phyloP scores from a whole-genome alignment of 2,329 filamentous ascomycete genomes.

The Cladorrhinum sp. region DNA sequence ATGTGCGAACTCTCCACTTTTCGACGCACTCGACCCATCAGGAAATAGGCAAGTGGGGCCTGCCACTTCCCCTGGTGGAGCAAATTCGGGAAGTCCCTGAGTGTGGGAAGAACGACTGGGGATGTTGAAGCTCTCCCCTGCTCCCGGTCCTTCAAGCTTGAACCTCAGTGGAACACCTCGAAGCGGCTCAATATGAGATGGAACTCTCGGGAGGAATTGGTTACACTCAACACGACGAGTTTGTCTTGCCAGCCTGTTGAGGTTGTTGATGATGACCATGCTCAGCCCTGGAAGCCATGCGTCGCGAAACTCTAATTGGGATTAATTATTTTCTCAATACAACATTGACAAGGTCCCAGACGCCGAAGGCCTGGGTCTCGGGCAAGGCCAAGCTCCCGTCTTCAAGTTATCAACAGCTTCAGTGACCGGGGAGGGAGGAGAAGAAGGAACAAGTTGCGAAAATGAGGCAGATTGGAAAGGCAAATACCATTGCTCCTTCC shows the following conservation, averaged over 20 bases:
- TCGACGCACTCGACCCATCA: slow-evolving; percentile 14
- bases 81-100: slow-evolving; percentile 1
- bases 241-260: not conserved
- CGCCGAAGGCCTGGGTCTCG: slow-evolving; percentile 2
- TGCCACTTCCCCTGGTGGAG: slow-evolving; percentile 2
- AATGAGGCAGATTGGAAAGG: too few species aligned
- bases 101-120: not conserved
- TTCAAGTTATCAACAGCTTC: not conserved
- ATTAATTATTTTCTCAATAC: slow-evolving; percentile 1
- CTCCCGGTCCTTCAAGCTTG: too few species aligned
- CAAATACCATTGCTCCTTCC: not conserved
- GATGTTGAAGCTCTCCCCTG: not conserved
- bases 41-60: slow-evolving; percentile 8
- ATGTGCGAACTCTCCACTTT: slow-evolving; percentile 19
- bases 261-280: not conserved
- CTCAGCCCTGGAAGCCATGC: too few species aligned
- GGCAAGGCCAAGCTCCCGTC: not conserved
- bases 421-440: too few species aligned
- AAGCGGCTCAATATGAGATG: not conserved
- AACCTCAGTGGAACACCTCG: too few species aligned
- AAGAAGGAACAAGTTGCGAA: too few species aligned
- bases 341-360: not conserved
- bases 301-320: too few species aligned
- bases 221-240: too few species aligned
- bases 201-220: not conserved